A percentile compares a stretch with the other conserved stretches of the same genome.
Conservation (phyloP, 2,329 filamentous ascomycete species). For the Bipolaris cookei region DNA sequence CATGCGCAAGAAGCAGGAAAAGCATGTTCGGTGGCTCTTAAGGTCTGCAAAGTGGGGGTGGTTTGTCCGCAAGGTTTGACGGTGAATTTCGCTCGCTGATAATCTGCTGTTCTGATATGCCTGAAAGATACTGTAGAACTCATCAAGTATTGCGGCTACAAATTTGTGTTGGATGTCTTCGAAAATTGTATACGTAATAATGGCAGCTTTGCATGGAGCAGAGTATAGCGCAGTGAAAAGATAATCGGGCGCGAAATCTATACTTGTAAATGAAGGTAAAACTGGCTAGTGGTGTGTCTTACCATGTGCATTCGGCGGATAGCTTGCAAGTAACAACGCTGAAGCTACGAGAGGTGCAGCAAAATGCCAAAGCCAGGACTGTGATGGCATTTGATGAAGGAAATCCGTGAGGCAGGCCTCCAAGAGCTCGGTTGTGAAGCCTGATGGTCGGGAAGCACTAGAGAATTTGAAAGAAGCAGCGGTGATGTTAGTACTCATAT, state of each 20-base stretch:
- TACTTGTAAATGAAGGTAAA: neutral
- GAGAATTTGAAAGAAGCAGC: slow-evolving; percentile 3
- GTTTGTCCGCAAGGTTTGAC: slow-evolving; percentile 2
- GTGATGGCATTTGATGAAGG: slow-evolving; percentile 25
- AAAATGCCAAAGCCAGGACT: slow-evolving; percentile 31
- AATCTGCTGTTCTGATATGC: neutral
- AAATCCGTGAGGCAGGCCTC: slow-evolving; percentile 25
- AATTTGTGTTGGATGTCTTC: slow-evolving; percentile 12
- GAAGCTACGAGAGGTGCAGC: slow-evolving; percentile 32
- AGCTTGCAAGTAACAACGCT: slow-evolving; percentile 30
- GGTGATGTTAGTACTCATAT: no score
- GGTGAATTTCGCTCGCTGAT: neutral
- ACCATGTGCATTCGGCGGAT: slow-evolving; percentile 32
- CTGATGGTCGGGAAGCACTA: slow-evolving; percentile 16
- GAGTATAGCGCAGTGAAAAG: slow-evolving; percentile 16
- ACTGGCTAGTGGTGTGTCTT: slow-evolving; percentile 8
- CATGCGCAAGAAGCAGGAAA: slow-evolving; percentile 24
- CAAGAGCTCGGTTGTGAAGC: slow-evolving; percentile 24
- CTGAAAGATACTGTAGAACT: neutral
- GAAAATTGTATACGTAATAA: slow-evolving; percentile 10
- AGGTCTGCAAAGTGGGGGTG: slow-evolving; percentile 14
- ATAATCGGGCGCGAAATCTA: slow-evolving; percentile 17
- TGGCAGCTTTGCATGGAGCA: slow-evolving; percentile 6
- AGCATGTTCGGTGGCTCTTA: slow-evolving; percentile 20
- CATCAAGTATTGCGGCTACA: neutral